Base-by-base conservation (phyloP, 768 basidiomycete genomes). In the Termitomyces bulborhizus region DNA sequence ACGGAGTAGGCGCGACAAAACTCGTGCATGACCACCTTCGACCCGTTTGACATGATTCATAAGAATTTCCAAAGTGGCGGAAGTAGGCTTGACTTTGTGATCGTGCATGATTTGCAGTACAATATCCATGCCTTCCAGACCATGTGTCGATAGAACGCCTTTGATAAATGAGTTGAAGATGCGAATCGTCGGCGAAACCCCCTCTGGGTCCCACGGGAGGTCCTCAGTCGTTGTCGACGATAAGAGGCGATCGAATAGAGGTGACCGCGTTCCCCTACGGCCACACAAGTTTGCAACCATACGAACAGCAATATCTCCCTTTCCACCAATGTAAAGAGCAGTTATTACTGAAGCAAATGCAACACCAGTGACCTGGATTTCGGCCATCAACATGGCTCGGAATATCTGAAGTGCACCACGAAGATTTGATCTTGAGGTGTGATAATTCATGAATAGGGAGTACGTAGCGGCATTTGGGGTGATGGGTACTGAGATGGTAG, bases 111-210 rank as follows among this genome's bases (percentile, higher is more conserved):
- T 71, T 29, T 68, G 71, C 54, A 86, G 68, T 42, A 88, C 66
- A 45, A 59, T 58, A 18, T 68, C 72, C 52, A 81, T 74, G 36
- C 72, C 76, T 37, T 68, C 57, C 45, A 89, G 67, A 40, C 86
- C 85, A 56, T 73, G 73, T 40, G 69, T 68, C 24, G 63, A 66
- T 53, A 88, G 65, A 21, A 81, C 57, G 39, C 81, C 80, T 48
- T 71, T 69, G 12, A 90, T 69, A 18, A 86, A 68, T 18, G 82
- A 74, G 64, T 92, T 90, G 71, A 88, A 81, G 27, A 88, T 68
- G 50, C 75, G 70, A 37, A 71, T 67, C 6, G 74, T 75, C 34
- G 76, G 76, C 13, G 59, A 57, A 27, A 80, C 62, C 36, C 57
- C 61, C 3, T 69, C 54, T 5, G 65, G 62, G 32, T 67, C 60